These are phyloP conservation scores for Kondoa subrosea DNA, from an alignment of 768 basidiomycete species.

Conservation along the genomic window DNA sequence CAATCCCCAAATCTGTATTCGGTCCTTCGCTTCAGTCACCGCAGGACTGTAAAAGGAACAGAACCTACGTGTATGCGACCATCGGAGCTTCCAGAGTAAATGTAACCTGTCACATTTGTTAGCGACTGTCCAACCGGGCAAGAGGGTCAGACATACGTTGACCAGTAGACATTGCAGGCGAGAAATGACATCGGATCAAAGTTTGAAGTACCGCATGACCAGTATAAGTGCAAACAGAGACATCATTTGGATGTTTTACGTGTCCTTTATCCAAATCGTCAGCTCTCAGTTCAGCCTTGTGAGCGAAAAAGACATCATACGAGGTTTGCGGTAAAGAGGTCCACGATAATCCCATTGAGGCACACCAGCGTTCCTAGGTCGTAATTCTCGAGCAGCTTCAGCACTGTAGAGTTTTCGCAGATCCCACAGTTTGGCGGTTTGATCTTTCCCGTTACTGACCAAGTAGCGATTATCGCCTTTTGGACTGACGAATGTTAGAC, in stretches of 20 bases:
- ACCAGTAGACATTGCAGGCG: constrained; percentile 79
- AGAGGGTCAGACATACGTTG: constrained; percentile 37
- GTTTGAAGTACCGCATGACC: constrained; percentile 82
- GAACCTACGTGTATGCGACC: constrained; percentile 59
- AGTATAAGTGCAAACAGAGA: constrained; percentile 86
- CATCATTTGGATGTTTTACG: constrained; percentile 63
- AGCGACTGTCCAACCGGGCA: background rate
- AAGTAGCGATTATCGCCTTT: constrained; percentile 93
- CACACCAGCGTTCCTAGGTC: constrained; percentile 36
- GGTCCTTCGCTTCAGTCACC: constrained; percentile 10
- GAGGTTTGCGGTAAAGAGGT: constrained; percentile 23
- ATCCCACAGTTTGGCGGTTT: constrained; percentile 65
- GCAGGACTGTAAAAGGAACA: constrained; percentile 3
- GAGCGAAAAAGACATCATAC: background rate
- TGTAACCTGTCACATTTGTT: constrained; percentile 38
- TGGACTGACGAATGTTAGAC: constrained; percentile 82
- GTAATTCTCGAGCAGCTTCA: constrained; percentile 22
- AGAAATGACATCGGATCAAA: constrained; percentile 90
- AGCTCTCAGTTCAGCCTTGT: constrained; percentile 6
- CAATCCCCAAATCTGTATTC: constrained; percentile 69
- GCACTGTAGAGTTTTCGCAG: constrained; percentile 75
- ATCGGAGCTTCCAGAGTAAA: constrained; percentile 83
- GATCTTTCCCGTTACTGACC: constrained; percentile 92
- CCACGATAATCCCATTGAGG: constrained; percentile 65
- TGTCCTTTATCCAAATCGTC: constrained; percentile 46